These are phyloP conservation scores for Cicer bijugum DNA, from an alignment of 306 rosid species.

Conservation along the genomic window DNA sequence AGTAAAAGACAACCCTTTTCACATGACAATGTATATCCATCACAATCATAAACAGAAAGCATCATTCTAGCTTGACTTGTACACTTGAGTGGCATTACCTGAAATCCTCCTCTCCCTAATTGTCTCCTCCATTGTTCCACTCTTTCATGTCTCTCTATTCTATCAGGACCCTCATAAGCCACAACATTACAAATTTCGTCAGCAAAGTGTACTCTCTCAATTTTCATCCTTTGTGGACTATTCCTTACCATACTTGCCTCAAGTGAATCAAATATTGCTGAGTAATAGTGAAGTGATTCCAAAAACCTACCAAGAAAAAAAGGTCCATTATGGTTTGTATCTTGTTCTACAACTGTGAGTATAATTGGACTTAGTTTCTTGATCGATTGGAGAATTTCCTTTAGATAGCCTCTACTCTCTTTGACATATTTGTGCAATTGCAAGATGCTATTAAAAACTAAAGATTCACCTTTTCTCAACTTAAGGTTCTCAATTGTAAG, in stretches of 20 bases:
- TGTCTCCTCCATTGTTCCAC: slow-evolving; percentile 80
- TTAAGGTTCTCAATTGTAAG: slow-evolving; percentile 62
- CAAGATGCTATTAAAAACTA: slow-evolving; percentile 64
- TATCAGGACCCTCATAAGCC: slow-evolving; percentile 62
- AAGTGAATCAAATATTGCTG: slow-evolving; percentile 77
- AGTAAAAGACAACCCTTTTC: slow-evolving; percentile 76
- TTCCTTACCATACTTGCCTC: slow-evolving; percentile 65
- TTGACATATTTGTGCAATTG: slow-evolving; percentile 67
- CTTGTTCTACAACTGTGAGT: slow-evolving; percentile 73
- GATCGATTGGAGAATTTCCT: slow-evolving; percentile 68
- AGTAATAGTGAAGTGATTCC: slow-evolving; percentile 77
- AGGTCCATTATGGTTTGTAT: slow-evolving; percentile 84
- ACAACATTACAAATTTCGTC: slow-evolving; percentile 66
- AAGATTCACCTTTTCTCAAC: slow-evolving; percentile 68
- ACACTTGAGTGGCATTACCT: slow-evolving; percentile 69
- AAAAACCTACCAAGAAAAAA: slow-evolving; percentile 81
- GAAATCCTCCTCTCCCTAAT: slow-evolving; percentile 70
- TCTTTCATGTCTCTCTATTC: slow-evolving; percentile 76
- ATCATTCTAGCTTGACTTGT: slow-evolving; percentile 74
- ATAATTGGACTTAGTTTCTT: slow-evolving; percentile 63
- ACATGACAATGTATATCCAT: slow-evolving; percentile 64
- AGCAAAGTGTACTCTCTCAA: slow-evolving; percentile 64
- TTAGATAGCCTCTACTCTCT: slow-evolving; percentile 72
- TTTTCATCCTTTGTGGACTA: slow-evolving; percentile 64
- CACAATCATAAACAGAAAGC: slow-evolving; percentile 74